These are phyloP conservation scores for Aspergillus panamensis DNA, from an alignment of 495 filamentous ascomycete species.

Conservation along the genomic window DNA sequence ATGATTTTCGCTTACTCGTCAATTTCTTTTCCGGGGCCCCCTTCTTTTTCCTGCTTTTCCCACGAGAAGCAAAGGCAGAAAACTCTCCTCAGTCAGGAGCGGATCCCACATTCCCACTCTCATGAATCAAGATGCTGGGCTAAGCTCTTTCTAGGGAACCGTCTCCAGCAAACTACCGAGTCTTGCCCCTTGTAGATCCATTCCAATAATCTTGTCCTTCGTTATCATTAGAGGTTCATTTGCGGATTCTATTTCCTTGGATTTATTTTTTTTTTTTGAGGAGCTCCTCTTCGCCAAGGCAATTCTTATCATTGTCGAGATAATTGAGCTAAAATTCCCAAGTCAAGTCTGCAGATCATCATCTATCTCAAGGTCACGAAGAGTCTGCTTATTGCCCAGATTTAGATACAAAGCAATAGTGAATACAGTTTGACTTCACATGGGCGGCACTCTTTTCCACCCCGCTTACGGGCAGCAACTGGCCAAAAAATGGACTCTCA, in stretches of 20 bases:
- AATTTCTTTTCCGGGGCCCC: too few relatives aligned
- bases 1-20: too few relatives aligned
- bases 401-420: too few relatives aligned
- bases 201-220: too few relatives aligned
- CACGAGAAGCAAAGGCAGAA: too few relatives aligned
- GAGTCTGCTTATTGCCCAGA: too few relatives aligned
- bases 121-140: not conserved
- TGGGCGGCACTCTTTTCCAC: too few relatives aligned
- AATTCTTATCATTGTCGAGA: not conserved
- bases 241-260: not conserved
- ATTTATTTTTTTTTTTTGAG: not conserved
- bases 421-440: too few relatives aligned
- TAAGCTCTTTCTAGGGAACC: not conserved
- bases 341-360: not conserved
- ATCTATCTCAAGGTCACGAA: not conserved
- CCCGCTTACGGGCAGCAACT: too few relatives aligned
- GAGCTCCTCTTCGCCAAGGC: not conserved
- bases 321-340: not conserved
- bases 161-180: not conserved
- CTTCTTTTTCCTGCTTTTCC: too few relatives aligned
- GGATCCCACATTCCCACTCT: not conserved
- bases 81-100: not conserved
- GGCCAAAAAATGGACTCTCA: too few relatives aligned
- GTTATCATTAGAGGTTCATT: not conserved
- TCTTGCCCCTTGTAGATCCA: too few relatives aligned